Conservation (phyloP, 1,284 basidiomycete genomes). For the Kalmanozyma brasiliensis region DNA sequence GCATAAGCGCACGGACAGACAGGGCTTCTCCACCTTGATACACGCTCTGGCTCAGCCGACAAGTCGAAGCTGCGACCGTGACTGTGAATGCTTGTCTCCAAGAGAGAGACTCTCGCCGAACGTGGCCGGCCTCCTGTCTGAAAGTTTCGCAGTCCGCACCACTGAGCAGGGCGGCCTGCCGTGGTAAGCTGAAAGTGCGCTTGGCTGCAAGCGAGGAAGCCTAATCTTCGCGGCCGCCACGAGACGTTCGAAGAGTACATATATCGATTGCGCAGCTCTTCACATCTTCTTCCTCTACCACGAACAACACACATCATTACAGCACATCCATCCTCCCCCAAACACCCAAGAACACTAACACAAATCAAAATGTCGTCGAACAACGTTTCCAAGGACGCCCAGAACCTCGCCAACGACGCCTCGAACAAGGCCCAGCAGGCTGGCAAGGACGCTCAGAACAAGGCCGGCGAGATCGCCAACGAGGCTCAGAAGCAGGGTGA, state of each 20-base stretch:
- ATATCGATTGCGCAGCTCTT: background rate
- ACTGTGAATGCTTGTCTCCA: too few species aligned
- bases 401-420: slow-evolving; percentile 45
- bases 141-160: background rate
- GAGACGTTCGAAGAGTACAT: background rate
- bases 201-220: background rate
- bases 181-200: too few species aligned
- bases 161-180: background rate
- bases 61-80: too few species aligned
- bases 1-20: slow-evolving; percentile 16
- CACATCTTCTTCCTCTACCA: background rate
- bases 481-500: slow-evolving; percentile 44
- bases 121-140: background rate
- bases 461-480: slow-evolving; percentile 29
- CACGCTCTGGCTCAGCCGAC: too few species aligned
- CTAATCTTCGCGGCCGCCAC: slow-evolving; percentile 1
- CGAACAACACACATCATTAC: background rate
- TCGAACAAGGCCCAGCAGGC: slow-evolving; percentile 36
- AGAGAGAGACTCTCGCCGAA: background rate
- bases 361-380: too few species aligned
- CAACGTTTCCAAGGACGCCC: slow-evolving; percentile 47
- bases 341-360: slow-evolving; percentile 49
- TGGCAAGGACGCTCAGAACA: slow-evolving; percentile 43
- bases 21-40: background rate
- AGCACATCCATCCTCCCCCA: slow-evolving; percentile 48